Percentiles rank a stretch among this genome's conserved stretches.
Conservation (phyloP, 2,329 filamentous ascomycete genomes). For the Aspergillus sp. region DNA sequence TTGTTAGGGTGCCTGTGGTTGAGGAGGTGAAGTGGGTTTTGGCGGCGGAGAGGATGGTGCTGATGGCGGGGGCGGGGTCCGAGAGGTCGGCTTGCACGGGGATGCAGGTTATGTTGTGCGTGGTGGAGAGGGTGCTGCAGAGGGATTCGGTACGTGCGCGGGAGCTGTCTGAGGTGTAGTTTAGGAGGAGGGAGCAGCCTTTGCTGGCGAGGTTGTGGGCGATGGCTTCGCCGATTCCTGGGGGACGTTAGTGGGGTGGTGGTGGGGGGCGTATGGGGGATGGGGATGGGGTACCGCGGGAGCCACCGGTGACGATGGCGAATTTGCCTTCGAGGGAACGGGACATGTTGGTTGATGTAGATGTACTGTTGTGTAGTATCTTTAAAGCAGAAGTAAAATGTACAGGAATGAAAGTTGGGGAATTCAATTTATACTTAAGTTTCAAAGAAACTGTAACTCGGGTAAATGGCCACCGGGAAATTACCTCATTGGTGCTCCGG, state of each 20-base stretch:
- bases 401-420: not conserved
- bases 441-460: not conserved
- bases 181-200: constrained; percentile 68
- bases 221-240: constrained; percentile 73
- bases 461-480: constrained; percentile 20
- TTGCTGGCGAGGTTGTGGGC: constrained; percentile 72
- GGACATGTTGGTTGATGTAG: constrained; percentile 16
- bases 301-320: constrained; percentile 77
- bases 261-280: not conserved
- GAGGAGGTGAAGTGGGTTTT: constrained; percentile 58
- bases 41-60: constrained; percentile 58
- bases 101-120: constrained; percentile 62
- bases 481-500: constrained; percentile 27
- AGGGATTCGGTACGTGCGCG: constrained; percentile 55
- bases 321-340: constrained; percentile 69
- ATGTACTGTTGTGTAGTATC: not conserved
- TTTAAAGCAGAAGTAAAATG: too few relatives aligned
- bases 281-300: constrained; percentile 60
- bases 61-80: constrained; percentile 60
- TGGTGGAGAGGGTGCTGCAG: constrained; percentile 56
- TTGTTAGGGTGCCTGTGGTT: constrained; percentile 54
- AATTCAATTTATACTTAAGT: not conserved
- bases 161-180: constrained; percentile 69
- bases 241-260: constrained; percentile 5
- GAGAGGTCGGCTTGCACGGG: constrained; percentile 72